Conservation (phyloP, 148 eudicot genomes). For the Dysphania ambrosioides region DNA sequence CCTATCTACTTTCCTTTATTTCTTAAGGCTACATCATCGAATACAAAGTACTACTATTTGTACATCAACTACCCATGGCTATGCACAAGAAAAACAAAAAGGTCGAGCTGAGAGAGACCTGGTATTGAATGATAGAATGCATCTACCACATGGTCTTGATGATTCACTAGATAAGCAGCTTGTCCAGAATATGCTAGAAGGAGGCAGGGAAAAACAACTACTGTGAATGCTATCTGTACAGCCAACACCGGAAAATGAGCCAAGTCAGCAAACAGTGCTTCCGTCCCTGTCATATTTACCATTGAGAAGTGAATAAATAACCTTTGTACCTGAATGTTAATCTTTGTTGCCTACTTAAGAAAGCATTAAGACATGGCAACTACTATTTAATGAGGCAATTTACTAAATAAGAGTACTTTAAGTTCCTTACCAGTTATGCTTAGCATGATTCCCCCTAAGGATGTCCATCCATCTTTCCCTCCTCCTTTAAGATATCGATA, state of each 20-base stretch:
- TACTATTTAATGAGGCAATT: not conserved
- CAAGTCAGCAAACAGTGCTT: slow-evolving; percentile 94
- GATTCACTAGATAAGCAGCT: slow-evolving; percentile 83
- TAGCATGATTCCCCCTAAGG: slow-evolving; percentile 97
- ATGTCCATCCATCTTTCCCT: slow-evolving; percentile 66
- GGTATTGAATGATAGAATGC: slow-evolving; percentile 96
- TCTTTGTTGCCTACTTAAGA: no score
- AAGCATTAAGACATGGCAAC: not conserved
- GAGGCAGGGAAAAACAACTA: slow-evolving; percentile 87
- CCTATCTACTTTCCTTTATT: not conserved
- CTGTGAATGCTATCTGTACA: slow-evolving; percentile 88
- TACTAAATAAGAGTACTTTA: not conserved
- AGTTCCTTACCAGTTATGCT: slow-evolving; percentile 75
- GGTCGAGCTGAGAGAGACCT: slow-evolving; percentile 40
- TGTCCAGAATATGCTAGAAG: slow-evolving; percentile 94
- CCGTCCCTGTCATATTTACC: slow-evolving; percentile 66
- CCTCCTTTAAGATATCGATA: slow-evolving; percentile 71
- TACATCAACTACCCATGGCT: not conserved
- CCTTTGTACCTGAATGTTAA: not conserved
- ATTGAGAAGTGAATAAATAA: not conserved
- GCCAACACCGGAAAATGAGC: slow-evolving; percentile 90
- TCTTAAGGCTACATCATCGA: not conserved
- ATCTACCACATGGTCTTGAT: slow-evolving; percentile 65
- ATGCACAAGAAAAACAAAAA: not conserved
- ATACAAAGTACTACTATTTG: not conserved